Percentiles rank a stretch among this genome's conserved stretches.
These are phyloP conservation scores for Athelia psychrophila DNA, from an alignment of 1,284 basidiomycete genomes.

Conservation along the genomic window DNA sequence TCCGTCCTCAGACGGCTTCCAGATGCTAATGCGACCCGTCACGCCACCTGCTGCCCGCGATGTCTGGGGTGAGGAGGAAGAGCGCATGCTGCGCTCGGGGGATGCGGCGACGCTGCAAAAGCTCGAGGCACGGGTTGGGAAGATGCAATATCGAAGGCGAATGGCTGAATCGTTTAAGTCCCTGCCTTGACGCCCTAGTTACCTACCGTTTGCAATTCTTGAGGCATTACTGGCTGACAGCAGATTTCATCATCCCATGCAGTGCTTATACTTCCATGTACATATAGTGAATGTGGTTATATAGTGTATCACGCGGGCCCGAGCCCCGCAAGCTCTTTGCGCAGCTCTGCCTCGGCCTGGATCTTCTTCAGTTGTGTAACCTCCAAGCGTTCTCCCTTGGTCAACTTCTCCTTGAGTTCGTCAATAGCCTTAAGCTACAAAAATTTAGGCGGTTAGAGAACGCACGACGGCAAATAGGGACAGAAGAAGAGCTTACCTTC, in stretches of 20 bases:
- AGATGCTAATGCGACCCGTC: not conserved
- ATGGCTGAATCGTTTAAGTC: not conserved
- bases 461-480: conserved; percentile 6
- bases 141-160: not conserved
- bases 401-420: conserved; percentile 88
- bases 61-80: conserved; percentile 1
- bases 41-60: not conserved
- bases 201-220: too few species aligned
- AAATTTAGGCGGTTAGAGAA: not conserved
- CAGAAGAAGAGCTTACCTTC: conserved; percentile 59
- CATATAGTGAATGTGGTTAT: not conserved
- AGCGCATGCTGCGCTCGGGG: not conserved
- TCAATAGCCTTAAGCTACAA: conserved; percentile 90
- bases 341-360: conserved; percentile 81
- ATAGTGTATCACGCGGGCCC: conserved; percentile 5
- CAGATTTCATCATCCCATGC: too few species aligned
- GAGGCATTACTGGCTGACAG: too few species aligned
- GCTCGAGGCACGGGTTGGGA: not conserved
- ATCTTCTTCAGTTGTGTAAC: conserved; percentile 96
- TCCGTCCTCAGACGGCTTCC: not conserved
- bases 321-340: conserved; percentile 63
- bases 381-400: conserved; percentile 86
- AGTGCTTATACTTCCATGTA: too few species aligned
- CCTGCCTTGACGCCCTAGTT: too few species aligned
- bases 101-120: not conserved